Evolutionary conservation across 192 early-diverging fungal species (phyloP).

Genomic region (Coemansia sp.): DNA sequence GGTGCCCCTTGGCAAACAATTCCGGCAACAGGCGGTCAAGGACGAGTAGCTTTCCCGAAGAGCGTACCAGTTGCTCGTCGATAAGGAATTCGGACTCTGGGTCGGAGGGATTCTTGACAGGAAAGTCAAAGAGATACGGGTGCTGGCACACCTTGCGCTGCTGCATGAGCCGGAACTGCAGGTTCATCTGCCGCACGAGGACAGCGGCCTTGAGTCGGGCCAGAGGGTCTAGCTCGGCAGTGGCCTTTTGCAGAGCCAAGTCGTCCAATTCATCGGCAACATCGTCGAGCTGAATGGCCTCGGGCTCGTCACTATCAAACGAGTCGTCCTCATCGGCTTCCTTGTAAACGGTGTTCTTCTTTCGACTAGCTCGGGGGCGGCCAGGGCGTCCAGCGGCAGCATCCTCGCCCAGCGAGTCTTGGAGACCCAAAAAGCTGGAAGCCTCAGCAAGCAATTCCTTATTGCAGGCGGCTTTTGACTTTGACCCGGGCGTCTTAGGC

Average conservation of each 20-base stretch:
- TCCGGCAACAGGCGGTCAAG: conserved; percentile 78
- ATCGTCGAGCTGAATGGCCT: neutral
- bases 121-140: conserved; percentile 89
- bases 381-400: neutral
- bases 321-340: conserved; percentile 16
- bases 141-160: conserved; percentile 96
- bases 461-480: neutral
- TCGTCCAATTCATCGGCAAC: conserved; percentile 56
- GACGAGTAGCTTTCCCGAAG: conserved; percentile 86
- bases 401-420: neutral
- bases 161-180: conserved; percentile 85
- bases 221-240: neutral
- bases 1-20: conserved; percentile 80
- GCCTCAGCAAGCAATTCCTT: conserved; percentile 12
- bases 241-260: conserved; percentile 49
- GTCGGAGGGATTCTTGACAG: conserved; percentile 54
- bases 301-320: conserved; percentile 9
- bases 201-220: conserved; percentile 21
- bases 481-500: neutral
- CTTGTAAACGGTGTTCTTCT: conserved; percentile 24
- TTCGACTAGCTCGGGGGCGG: conserved; percentile 24
- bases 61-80: conserved; percentile 60
- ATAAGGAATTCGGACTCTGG: conserved; percentile 60
- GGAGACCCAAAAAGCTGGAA: conserved; percentile 11
- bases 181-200: conserved; percentile 65